These are phyloP conservation scores for Cercospora zeae-maydis DNA, from an alignment of 2,329 filamentous ascomycete species.

Conservation along the genomic window DNA sequence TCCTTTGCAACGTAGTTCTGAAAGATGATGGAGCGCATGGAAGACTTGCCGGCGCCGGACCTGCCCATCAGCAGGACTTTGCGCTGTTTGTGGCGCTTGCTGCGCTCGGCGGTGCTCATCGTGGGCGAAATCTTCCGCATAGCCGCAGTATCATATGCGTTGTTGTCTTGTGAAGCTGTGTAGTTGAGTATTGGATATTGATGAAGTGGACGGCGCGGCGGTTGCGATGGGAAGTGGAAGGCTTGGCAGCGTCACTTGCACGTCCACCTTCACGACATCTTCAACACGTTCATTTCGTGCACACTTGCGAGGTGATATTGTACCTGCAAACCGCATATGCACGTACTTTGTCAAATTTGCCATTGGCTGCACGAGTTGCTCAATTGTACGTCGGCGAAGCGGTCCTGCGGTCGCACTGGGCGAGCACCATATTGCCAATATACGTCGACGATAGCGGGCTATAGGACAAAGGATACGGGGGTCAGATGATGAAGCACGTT, in stretches of 20 bases:
- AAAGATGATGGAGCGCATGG: slow-evolving; percentile 98
- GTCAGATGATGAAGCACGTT: no score
- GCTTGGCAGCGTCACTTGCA: background rate
- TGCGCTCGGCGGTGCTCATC: slow-evolving; percentile 35
- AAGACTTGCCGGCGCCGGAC: slow-evolving; percentile 94
- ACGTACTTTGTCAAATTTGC: no score
- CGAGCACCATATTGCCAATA: background rate
- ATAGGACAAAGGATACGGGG: background rate
- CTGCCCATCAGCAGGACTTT: slow-evolving; percentile 69
- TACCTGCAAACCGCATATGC: background rate
- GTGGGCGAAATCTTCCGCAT: background rate
- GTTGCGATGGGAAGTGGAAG: background rate
- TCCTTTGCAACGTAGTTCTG: slow-evolving; percentile 98
- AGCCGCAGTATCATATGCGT: background rate
- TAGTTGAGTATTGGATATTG: background rate
- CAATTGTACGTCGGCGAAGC: background rate
- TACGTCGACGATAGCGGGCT: background rate
- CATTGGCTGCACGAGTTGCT: background rate
- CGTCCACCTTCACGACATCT: background rate
- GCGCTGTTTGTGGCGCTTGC: slow-evolving; percentile 52
- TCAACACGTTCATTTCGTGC: background rate
- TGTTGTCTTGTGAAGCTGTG: background rate
- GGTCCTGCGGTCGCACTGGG: background rate
- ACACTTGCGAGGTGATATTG: background rate
- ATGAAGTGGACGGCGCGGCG: background rate